Conservation (phyloP, 2,329 filamentous ascomycete genomes). For the Bisporella sp. region DNA sequence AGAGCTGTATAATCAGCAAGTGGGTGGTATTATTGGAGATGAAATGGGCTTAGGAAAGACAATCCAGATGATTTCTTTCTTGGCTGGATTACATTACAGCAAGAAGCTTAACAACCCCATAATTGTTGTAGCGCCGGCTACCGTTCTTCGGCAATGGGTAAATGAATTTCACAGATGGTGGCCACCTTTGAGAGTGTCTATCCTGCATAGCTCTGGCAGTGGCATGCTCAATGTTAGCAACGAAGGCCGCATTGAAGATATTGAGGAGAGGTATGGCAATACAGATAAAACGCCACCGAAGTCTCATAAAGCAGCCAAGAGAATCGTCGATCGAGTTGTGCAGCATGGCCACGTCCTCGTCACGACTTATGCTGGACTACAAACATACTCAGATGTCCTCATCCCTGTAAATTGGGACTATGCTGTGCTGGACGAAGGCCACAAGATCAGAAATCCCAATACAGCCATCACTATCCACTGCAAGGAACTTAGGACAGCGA, state of each 20-base stretch:
- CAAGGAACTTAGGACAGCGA: slow-evolving; percentile 85
- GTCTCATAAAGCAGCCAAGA: slow-evolving; percentile 63
- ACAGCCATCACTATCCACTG: slow-evolving; percentile 90
- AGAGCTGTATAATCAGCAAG: slow-evolving; percentile 81
- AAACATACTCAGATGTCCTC: slow-evolving; percentile 79
- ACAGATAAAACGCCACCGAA: slow-evolving; percentile 38
- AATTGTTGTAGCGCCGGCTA: slow-evolving; percentile 88
- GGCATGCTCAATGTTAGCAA: slow-evolving; percentile 81
- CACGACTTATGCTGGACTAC: slow-evolving; percentile 93
- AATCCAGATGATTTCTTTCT: slow-evolving; percentile 56
- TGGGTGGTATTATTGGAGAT: slow-evolving; percentile 91
- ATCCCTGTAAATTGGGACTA: slow-evolving; percentile 86
- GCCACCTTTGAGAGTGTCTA: slow-evolving; percentile 95
- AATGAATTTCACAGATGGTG: slow-evolving; percentile 99
- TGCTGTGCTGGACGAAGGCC: slow-evolving; percentile 90
- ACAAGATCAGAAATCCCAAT: slow-evolving; percentile 96
- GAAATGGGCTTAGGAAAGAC: slow-evolving; percentile 99
- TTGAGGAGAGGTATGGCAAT: slow-evolving; percentile 41
- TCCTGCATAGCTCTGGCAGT: slow-evolving; percentile 89
- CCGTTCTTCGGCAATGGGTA: slow-evolving; percentile 94
- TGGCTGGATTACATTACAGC: slow-evolving; percentile 89
- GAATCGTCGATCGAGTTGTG: slow-evolving; percentile 75
- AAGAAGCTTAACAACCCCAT: slow-evolving; percentile 76
- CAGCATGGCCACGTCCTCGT: slow-evolving; percentile 86
- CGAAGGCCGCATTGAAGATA: slow-evolving; percentile 52